Percentiles rank a stretch among this genome's conserved stretches.
phyloP scores from a whole-genome alignment of 192 early-diverging fungal genomes.

The Radiomyces spectabilis region DNA sequence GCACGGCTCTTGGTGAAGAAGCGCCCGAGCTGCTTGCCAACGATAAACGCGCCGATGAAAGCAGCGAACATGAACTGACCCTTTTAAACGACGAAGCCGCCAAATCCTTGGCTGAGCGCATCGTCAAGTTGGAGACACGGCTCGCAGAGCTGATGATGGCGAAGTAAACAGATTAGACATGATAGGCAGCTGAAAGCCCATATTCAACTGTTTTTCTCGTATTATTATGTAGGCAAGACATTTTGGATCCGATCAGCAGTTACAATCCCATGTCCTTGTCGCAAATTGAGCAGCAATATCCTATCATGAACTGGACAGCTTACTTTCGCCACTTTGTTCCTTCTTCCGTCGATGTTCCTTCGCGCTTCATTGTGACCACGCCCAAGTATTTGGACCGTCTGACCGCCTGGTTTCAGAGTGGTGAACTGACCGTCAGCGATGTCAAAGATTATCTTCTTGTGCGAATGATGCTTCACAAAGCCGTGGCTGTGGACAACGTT shows the following conservation, averaged over 20 bases:
- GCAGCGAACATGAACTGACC: conserved; percentile 21
- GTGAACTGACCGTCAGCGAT: no score
- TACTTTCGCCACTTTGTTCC: conserved; percentile 20
- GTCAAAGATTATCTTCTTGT: no score
- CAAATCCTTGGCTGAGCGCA: conserved; percentile 26
- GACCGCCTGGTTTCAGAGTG: conserved; percentile 27
- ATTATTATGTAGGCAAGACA: conserved; percentile 31
- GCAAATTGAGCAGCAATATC: conserved; percentile 24
- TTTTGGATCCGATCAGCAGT: conserved; percentile 37
- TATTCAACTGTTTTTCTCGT: no score
- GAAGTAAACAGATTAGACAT: no score
- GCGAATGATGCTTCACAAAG: no score
- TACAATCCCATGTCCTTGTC: conserved; percentile 38
- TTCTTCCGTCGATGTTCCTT: conserved; percentile 1
- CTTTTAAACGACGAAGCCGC: not conserved
- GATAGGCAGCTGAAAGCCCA: no score
- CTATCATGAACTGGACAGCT: conserved; percentile 34
- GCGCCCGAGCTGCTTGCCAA: no score
- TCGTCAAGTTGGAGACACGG: conserved; percentile 47
- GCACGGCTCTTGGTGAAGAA: no score
- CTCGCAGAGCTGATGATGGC: conserved; percentile 42
- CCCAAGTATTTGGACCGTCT: conserved; percentile 36
- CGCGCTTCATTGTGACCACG: conserved; percentile 36
- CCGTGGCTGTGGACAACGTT: no score
- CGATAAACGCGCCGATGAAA: conserved; percentile 55